Evolutionary conservation across 768 basidiomycete species (phyloP).

Genomic region (Lactarius pseudohatsudake): DNA sequence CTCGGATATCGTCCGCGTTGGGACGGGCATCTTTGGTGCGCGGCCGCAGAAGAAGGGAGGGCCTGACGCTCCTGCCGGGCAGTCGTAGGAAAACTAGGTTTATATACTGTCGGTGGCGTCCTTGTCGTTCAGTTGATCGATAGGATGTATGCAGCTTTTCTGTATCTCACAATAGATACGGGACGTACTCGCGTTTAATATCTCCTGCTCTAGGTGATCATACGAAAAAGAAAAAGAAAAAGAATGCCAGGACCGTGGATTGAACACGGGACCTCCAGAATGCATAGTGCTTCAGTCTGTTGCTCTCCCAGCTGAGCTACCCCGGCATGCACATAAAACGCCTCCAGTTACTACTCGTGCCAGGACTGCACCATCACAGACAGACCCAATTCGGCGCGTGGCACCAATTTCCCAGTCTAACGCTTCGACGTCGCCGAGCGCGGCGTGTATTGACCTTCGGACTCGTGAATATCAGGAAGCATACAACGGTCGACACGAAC

Average conservation of each 20-base stretch:
- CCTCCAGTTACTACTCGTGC: not conserved
- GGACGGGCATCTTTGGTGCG: slow-evolving; percentile 56
- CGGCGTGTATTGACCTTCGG: not conserved
- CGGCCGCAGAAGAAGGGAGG: slow-evolving; percentile 22
- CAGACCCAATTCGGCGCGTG: not conserved
- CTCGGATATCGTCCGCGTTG: slow-evolving; percentile 86
- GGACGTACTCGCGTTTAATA: not conserved
- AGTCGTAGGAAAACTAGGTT: not conserved
- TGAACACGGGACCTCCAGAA: slow-evolving; percentile 80
- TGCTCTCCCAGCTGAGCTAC: slow-evolving; percentile 38
- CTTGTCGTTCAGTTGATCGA: not conserved
- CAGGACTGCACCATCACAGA: not conserved
- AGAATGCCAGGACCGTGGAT: slow-evolving; percentile 71
- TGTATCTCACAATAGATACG: not conserved
- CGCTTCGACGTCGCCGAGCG: not conserved
- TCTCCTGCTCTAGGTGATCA: too few species aligned
- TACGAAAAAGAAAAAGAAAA: slow-evolving; percentile 29
- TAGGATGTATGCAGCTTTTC: not conserved
- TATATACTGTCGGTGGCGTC: not conserved
- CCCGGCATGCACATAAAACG: slow-evolving; percentile 19
- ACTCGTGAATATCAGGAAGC: not conserved
- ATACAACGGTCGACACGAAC: not conserved
- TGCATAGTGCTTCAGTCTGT: slow-evolving; percentile 33
- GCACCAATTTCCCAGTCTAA: not conserved
- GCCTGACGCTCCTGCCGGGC: not conserved